These are phyloP conservation scores for Myrica gale DNA, from an alignment of 306 rosid genomes.

Conservation along the genomic window DNA sequence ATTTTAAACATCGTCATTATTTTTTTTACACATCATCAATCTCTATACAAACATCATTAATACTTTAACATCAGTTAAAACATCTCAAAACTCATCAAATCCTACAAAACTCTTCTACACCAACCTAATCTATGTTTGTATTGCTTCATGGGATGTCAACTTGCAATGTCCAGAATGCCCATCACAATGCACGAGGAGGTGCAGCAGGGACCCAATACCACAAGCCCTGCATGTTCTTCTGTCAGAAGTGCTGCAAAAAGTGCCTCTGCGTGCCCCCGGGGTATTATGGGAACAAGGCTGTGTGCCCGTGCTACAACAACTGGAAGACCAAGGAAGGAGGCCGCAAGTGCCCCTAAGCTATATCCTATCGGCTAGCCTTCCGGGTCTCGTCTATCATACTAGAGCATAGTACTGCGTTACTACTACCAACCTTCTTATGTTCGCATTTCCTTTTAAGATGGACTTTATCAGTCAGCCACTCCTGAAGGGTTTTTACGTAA, in stretches of 20 bases:
- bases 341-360: constrained; percentile 75
- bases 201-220: constrained; percentile 68
- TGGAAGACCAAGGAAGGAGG: constrained; percentile 95
- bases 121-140: too few species aligned
- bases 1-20: too few species aligned
- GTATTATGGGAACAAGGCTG: constrained; percentile 78
- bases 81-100: too few species aligned
- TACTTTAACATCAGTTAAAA: too few species aligned
- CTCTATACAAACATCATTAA: too few species aligned
- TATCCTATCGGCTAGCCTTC: too few species aligned
- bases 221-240: constrained; percentile 87
- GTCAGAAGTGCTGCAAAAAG: constrained; percentile 79
- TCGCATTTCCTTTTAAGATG: constrained; percentile 8
- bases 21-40: too few species aligned
- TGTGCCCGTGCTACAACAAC: constrained; percentile 92
- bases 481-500: constrained; percentile 10
- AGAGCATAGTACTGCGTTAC: neutral
- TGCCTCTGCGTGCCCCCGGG: constrained; percentile 93
- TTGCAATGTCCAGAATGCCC: constrained; percentile 71
- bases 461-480: constrained; percentile 14
- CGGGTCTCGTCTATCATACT: neutral
- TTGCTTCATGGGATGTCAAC: neutral
- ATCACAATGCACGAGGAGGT: constrained; percentile 64
- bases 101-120: too few species aligned
- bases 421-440: neutral